Evolutionary conservation across 2,329 filamentous ascomycete genomes (phyloP).

Genomic region (Hypomyces rosellus): DNA sequence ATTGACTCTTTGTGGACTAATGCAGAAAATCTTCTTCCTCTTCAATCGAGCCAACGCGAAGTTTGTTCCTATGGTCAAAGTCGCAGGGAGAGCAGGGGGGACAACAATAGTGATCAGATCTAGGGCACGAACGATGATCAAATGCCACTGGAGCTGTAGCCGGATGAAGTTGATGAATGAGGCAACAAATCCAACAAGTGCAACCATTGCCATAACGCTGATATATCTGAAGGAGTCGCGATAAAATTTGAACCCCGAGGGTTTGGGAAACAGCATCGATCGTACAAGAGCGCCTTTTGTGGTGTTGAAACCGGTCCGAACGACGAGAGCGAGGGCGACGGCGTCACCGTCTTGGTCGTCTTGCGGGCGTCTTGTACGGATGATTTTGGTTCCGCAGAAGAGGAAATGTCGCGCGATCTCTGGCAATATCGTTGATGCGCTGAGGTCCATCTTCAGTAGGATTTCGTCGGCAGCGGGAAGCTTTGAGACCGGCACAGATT

Average conservation of each 20-base stretch:
- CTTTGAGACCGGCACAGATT: conserved; percentile 96
- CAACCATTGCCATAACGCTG: conserved; percentile 87
- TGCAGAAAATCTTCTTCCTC: conserved; percentile 90
- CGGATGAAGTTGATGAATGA: conserved; percentile 92
- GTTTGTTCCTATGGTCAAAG: conserved; percentile 91
- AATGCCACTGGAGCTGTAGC: conserved; percentile 74
- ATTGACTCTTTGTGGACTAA: conserved; percentile 94
- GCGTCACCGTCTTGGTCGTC: conserved; percentile 82
- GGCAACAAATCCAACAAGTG: conserved; percentile 77
- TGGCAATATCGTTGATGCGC: conserved; percentile 73
- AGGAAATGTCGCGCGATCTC: conserved; percentile 84
- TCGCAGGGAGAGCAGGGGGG: conserved; percentile 88
- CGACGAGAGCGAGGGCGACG: conserved; percentile 83
- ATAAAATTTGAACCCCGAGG: conserved; percentile 98
- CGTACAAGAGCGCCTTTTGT: conserved; percentile 93
- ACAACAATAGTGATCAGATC: conserved; percentile 98
- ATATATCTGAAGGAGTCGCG: conserved; percentile 97
- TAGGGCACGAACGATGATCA: conserved; percentile 85
- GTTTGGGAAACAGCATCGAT: conserved; percentile 98
- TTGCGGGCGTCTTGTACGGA: conserved; percentile 81
- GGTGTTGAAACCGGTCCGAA: conserved; percentile 93
- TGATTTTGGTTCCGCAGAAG: conserved; percentile 92
- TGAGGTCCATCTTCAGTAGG: conserved; percentile 68
- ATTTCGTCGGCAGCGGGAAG: conserved; percentile 75
- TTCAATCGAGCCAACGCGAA: conserved; percentile 86